Percentiles rank a stretch among this genome's conserved stretches.
Evolutionary conservation across 106 monocot species (phyloP).

Genomic region (Triglochin maritima): DNA sequence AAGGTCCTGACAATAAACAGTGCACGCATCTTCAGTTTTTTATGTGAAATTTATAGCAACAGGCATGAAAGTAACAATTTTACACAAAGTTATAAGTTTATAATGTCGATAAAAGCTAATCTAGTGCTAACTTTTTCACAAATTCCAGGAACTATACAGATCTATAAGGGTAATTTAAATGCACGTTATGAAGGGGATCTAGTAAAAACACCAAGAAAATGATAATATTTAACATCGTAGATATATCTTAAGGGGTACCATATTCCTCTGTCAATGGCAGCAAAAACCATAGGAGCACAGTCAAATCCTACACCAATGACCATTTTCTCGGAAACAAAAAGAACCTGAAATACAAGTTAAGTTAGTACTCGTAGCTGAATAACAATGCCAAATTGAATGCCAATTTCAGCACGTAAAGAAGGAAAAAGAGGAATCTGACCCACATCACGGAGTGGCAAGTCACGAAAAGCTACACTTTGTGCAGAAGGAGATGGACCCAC

Average conservation of each 20-base stretch:
- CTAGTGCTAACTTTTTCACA: too few relatives aligned
- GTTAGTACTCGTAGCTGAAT: constrained; percentile 1
- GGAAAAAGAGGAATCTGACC: constrained; percentile 72
- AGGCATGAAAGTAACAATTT: neutral
- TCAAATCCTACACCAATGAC: constrained; percentile 35
- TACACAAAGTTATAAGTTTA: too few relatives aligned
- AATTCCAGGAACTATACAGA: too few relatives aligned
- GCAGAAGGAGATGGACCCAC: constrained; percentile 68
- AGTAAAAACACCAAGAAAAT: neutral
- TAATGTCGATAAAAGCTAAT: too few relatives aligned
- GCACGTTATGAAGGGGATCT: neutral
- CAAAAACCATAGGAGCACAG: constrained; percentile 87
- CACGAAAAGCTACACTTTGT: constrained; percentile 80
- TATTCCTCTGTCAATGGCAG: constrained; percentile 71
- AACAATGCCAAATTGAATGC: too few relatives aligned
- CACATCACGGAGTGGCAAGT: constrained; percentile 99
- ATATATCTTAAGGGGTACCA: constrained; percentile 34
- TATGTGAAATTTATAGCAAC: neutral
- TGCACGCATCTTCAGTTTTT: neutral
- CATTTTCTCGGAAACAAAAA: constrained; percentile 86
- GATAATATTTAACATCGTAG: too few relatives aligned
- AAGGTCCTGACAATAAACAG: constrained; percentile 55
- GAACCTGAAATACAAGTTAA: constrained; percentile 30
- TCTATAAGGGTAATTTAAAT: neutral
- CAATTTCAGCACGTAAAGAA: neutral